phyloP scores from a whole-genome alignment of 805 yeast genomes.

The Metschnikowia reukaufii region DNA sequence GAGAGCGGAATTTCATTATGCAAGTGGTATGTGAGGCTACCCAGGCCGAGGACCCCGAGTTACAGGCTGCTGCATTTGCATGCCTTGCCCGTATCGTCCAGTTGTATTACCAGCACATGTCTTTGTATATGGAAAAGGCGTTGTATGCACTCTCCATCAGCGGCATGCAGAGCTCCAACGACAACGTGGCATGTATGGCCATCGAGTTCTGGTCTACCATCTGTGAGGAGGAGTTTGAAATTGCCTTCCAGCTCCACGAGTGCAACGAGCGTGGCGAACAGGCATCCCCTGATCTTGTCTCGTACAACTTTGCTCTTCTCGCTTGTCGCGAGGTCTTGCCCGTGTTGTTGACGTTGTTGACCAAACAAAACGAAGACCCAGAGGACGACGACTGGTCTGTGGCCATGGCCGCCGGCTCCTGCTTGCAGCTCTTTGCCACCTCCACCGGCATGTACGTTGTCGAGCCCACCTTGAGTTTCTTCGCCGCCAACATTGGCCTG shows the following conservation, averaged over 20 bases:
- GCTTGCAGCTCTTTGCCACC: constrained; percentile 91
- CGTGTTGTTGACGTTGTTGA: constrained; percentile 72
- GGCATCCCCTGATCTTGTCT: constrained; percentile 43
- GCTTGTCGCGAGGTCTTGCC: constrained; percentile 88
- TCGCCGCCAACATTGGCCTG: constrained; percentile 64
- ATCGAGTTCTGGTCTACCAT: constrained; percentile 99
- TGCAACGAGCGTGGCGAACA: constrained; percentile 39
- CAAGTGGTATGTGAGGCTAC: constrained; percentile 99
- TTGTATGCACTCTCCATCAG: constrained; percentile 82
- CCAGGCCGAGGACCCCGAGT: constrained; percentile 76
- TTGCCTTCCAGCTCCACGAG: constrained; percentile 66
- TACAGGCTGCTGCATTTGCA: constrained; percentile 94
- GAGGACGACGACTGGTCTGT: constrained; percentile 98
- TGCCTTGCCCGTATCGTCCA: constrained; percentile 92
- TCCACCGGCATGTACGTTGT: constrained; percentile 84
- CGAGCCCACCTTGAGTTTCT: constrained; percentile 81
- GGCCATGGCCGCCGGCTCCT: constrained; percentile 98
- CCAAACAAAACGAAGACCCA: constrained; percentile 88
- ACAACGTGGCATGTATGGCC: constrained; percentile 94
- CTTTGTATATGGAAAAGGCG: constrained; percentile 96
- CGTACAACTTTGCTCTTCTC: constrained; percentile 79
- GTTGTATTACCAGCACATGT: constrained; percentile 84
- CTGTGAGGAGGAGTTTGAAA: constrained; percentile 94
- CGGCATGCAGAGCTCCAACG: constrained; percentile 86
- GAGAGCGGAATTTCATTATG: constrained; percentile 96